Conservation (phyloP, 768 basidiomycete genomes). For the Tylopilus sp. region DNA sequence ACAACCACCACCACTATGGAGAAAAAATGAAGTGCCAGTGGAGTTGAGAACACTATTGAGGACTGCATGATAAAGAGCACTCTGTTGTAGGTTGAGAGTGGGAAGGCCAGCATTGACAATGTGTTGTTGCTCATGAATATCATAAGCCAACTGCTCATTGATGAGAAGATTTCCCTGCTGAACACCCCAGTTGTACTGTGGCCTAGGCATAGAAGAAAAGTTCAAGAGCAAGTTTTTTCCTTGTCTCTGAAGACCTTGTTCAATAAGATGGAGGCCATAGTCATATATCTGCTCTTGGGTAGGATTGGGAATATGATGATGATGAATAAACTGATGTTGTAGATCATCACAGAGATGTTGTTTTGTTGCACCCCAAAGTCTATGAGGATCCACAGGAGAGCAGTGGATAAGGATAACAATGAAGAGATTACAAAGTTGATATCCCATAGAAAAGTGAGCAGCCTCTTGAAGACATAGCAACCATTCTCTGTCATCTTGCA, state of each 20-base stretch:
- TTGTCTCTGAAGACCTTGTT: background rate
- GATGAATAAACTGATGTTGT: background rate
- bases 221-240: background rate
- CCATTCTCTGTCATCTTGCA: constrained; percentile 51
- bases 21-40: too few relatives aligned
- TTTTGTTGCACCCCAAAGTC: background rate
- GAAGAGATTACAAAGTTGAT: background rate
- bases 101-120: too few relatives aligned
- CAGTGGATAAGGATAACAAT: background rate
- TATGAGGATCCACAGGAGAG: constrained; percentile 29
- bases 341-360: constrained; percentile 11
- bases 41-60: background rate
- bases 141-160: too few relatives aligned
- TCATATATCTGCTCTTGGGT: background rate
- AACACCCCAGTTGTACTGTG: too few relatives aligned
- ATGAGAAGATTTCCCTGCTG: too few relatives aligned
- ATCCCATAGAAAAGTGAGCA: background rate
- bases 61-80: too few relatives aligned
- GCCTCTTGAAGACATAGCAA: constrained; percentile 41
- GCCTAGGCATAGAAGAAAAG: background rate
- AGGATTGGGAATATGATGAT: background rate
- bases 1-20: too few relatives aligned
- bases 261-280: background rate
- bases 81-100: too few relatives aligned
- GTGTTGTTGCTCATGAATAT: too few relatives aligned